Evolutionary conservation across 2,329 filamentous ascomycete species (phyloP).

Genomic region (Phialophora chinensis): DNA sequence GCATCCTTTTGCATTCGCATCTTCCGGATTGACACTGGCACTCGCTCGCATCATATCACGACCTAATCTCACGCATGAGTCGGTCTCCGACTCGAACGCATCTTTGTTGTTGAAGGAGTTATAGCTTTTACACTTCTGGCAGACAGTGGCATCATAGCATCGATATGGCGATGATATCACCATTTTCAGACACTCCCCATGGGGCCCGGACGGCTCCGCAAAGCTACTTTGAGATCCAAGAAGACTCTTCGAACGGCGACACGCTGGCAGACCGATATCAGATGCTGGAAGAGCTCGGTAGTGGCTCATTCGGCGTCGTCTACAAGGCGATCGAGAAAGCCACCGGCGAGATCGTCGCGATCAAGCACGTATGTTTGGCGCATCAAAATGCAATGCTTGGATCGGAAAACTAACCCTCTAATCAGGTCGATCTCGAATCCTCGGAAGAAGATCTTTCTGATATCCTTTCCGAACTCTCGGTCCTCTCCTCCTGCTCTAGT

Average conservation of each 20-base stretch:
- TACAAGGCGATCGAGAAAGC: constrained; percentile 94
- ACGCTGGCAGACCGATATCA: constrained; percentile 75
- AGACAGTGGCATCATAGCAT: not conserved
- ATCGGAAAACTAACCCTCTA: constrained; percentile 1
- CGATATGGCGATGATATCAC: constrained; percentile 28
- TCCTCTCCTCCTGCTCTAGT: constrained; percentile 90
- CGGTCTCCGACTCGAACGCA: not conserved
- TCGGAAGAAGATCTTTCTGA: constrained; percentile 98
- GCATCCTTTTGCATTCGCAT: constrained; percentile 18
- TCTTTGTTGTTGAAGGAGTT: not conserved
- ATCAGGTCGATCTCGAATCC: constrained; percentile 94
- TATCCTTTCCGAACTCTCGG: constrained; percentile 95
- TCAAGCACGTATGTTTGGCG: constrained; percentile 78
- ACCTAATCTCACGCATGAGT: not conserved
- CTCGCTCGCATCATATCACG: not conserved
- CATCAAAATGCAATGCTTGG: too few relatives aligned
- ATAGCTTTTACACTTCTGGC: not conserved
- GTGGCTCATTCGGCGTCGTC: constrained; percentile 94
- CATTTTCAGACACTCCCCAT: constrained; percentile 32
- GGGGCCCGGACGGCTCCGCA: constrained; percentile 18
- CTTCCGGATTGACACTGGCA: constrained; percentile 4
- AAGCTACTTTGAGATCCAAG: constrained; percentile 31
- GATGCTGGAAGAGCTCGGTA: constrained; percentile 93
- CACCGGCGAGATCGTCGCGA: constrained; percentile 91
- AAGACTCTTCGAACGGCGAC: constrained; percentile 37